Evolutionary conservation across 2,329 filamentous ascomycete species (phyloP).

Genomic region (Emydomyces testavorans): DNA sequence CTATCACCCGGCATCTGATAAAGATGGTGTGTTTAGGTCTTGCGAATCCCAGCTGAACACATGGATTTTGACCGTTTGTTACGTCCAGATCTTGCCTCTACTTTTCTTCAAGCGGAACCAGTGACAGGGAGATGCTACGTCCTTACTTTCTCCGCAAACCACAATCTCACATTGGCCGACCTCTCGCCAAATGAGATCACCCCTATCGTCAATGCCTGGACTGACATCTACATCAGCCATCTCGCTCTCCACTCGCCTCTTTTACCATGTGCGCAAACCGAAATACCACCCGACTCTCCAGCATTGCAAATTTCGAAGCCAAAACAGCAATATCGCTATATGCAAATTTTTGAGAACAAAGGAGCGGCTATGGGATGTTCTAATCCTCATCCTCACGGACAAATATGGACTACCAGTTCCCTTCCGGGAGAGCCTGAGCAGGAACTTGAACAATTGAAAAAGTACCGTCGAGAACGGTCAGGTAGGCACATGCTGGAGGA

Average conservation of each 20-base stretch:
- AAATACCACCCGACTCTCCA: constrained; percentile 38
- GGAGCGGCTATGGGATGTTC: constrained; percentile 96
- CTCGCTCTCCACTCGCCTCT: constrained; percentile 51
- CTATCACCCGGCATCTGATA: constrained; percentile 48
- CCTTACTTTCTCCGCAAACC: constrained; percentile 80
- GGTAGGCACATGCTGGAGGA: constrained; percentile 71
- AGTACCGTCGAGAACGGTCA: constrained; percentile 61
- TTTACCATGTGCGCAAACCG: constrained; percentile 34
- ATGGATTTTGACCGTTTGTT: neutral
- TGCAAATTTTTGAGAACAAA: constrained; percentile 99
- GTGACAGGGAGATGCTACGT: constrained; percentile 97
- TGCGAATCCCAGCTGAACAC: neutral
- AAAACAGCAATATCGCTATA: constrained; percentile 74
- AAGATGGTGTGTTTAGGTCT: constrained; percentile 40
- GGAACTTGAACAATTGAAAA: constrained; percentile 65
- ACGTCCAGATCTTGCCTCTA: constrained; percentile 46
- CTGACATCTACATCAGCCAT: constrained; percentile 73
- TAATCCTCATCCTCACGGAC: constrained; percentile 93
- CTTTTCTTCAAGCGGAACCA: constrained; percentile 68
- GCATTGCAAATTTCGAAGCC: constrained; percentile 42
- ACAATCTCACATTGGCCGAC: constrained; percentile 87
- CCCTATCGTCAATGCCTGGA: constrained; percentile 82
- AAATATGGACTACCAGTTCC: constrained; percentile 87
- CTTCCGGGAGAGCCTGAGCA: constrained; percentile 78
- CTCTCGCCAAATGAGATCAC: constrained; percentile 66